phyloP scores from a whole-genome alignment of 768 basidiomycete species.

The Hebeloma cylindrosporum region DNA sequence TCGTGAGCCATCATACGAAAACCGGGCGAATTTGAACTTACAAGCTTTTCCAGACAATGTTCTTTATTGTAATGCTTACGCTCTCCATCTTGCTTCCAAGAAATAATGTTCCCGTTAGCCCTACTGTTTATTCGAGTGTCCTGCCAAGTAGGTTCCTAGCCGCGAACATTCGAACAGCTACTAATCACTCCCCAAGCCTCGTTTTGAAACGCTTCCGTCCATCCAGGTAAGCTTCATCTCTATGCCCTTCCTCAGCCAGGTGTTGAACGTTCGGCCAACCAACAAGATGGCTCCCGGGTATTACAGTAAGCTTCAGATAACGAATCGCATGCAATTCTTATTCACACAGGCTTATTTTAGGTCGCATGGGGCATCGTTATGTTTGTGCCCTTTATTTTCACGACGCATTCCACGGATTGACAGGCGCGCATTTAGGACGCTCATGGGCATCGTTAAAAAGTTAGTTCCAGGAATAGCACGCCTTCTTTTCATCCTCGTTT shows the following conservation, averaged over 20 bases:
- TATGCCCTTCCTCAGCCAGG: background rate
- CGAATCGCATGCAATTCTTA: background rate
- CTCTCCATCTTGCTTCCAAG: background rate
- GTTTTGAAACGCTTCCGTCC: conserved; percentile 65
- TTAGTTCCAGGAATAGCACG: conserved; percentile 23
- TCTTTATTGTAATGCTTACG: conserved; percentile 54
- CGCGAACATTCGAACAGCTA: background rate
- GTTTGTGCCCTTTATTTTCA: conserved; percentile 32
- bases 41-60: conserved; percentile 53
- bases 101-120: conserved; percentile 33
- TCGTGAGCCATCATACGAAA: conserved; percentile 38
- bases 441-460: conserved; percentile 72
- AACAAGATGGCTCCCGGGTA: conserved; percentile 61
- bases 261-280: background rate
- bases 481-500: background rate
- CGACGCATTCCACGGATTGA: conserved; percentile 1
- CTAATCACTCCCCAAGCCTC: conserved; percentile 31
- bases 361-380: conserved; percentile 64
- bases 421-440: conserved; percentile 38
- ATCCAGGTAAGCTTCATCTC: conserved; percentile 43
- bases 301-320: conserved; percentile 45
- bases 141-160: conserved; percentile 53
- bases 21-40: background rate
- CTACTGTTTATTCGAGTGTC: conserved; percentile 66
- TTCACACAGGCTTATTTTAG: conserved; percentile 28